Evolutionary conservation across 768 basidiomycete genomes (phyloP).

Genomic region (Xerocomellus intermedius): DNA sequence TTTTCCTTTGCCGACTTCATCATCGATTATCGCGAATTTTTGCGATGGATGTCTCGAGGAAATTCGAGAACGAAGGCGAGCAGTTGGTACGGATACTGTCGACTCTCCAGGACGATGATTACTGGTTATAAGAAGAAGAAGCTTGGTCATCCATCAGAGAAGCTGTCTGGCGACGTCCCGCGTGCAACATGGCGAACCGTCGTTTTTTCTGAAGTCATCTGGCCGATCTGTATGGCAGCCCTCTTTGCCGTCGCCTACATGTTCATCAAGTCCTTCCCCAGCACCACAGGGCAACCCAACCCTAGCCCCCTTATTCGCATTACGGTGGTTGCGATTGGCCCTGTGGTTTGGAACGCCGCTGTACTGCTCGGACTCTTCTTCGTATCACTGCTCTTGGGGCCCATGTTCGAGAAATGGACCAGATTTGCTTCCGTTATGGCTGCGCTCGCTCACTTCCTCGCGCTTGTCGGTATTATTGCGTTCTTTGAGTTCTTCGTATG

Average conservation of each 20-base stretch:
- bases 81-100: conserved; percentile 99
- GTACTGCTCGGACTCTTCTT: conserved; percentile 85
- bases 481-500: conserved; percentile 97
- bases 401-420: conserved; percentile 78
- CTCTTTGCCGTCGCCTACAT: conserved; percentile 85
- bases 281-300: conserved; percentile 52
- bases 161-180: conserved; percentile 90
- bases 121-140: conserved; percentile 99
- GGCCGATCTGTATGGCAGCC: conserved; percentile 71
- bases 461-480: conserved; percentile 76
- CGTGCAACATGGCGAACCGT: conserved; percentile 87
- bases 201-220: conserved; percentile 78
- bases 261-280: conserved; percentile 92
- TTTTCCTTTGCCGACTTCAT: conserved; percentile 97
- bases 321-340: conserved; percentile 83
- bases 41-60: conserved; percentile 99
- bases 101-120: conserved; percentile 94
- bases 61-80: conserved; percentile 96
- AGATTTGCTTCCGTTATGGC: conserved; percentile 94
- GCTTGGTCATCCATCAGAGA: conserved; percentile 96
- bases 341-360: conserved; percentile 93
- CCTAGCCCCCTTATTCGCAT: conserved; percentile 92
- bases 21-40: conserved; percentile 97
- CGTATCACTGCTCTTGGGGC: conserved; percentile 88
- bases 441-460: conserved; percentile 79